Base-by-base conservation (phyloP, 225 moss, liverwort and hornwort genomes). In the Physcomitrellopsis africana region DNA sequence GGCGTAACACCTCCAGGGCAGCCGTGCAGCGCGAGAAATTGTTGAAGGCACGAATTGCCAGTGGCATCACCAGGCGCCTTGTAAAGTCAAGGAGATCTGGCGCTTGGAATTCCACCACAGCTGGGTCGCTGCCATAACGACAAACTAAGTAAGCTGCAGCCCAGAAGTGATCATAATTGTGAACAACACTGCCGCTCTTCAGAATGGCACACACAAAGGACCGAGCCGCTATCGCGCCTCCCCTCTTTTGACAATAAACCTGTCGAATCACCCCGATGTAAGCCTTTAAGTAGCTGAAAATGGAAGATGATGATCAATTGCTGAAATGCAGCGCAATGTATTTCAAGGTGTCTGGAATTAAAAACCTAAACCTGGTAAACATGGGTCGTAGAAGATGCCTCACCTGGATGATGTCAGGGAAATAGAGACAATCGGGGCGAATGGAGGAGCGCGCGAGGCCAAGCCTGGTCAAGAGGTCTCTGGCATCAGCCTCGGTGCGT, bases 111-210 rank as follows among this genome's bases (percentile, higher is more conserved):
- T 84, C 84, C 68, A 84, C 81, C 45, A 79, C 74, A 2, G 72
- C 66, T 0, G 81, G 59, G 17, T 80, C 74, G 63, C 79, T 80
- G 58, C 81, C 77, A 52, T 84, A 84, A 7, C 69, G 79, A 52
- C 84, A 77, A 8, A 82, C 81, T 0, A 84, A 63, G 53, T 84
- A 82, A 20, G 69, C 79, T 7, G 87, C 87, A 17, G 79, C 79
- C 84, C 84, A 87, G 67, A 81, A 84, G 57, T 84, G 87, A 27
- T 87, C 79, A 49, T 70, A 48, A 47, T 87, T 70, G 18, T 69
- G 26, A 37, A 63, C 48, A 54, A 84, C n/a, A 43, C 49, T 78
- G 26, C 76, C 84, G 10, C 73, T 65, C 68, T 67, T 87, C 9
- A 81, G 69, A 41, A 87, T 61, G 11, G 79, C 87, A 16, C 73